phyloP scores from a whole-genome alignment of 176 grass and related monocot species.

The Zea luxurians region DNA sequence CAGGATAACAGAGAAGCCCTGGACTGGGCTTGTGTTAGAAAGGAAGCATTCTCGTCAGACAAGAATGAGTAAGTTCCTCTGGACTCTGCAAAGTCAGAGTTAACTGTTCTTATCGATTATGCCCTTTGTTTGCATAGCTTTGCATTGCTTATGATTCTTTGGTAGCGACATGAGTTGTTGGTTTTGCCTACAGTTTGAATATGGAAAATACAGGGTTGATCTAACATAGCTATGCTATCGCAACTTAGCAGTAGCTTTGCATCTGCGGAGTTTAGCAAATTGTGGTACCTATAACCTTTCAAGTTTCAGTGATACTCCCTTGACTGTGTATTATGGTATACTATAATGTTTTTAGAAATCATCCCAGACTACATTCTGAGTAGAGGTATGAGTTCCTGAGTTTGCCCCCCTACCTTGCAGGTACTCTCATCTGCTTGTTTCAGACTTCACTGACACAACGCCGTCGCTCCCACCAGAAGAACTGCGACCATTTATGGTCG shows the following conservation, averaged over 20 bases:
- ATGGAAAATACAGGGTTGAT: slow-evolving; percentile 12
- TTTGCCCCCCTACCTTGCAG: slow-evolving; percentile 47
- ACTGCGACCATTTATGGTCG: slow-evolving; percentile 81
- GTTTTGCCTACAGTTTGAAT: neutral
- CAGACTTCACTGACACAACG: slow-evolving; percentile 88
- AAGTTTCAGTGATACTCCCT: neutral
- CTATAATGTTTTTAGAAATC: slow-evolving; percentile 13
- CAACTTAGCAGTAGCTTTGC: slow-evolving; percentile 19
- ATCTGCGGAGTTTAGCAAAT: slow-evolving; percentile 15
- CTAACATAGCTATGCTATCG: neutral
- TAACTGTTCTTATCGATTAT: slow-evolving; percentile 11
- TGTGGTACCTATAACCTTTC: neutral
- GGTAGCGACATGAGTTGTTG: neutral
- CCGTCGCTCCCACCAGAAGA: slow-evolving; percentile 89
- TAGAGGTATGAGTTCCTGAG: slow-evolving; percentile 31
- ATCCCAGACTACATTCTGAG: neutral
- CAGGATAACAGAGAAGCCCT: slow-evolving; percentile 70
- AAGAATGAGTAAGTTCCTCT: slow-evolving; percentile 89
- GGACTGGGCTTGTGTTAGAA: slow-evolving; percentile 86
- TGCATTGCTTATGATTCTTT: neutral
- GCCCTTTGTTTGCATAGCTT: neutral
- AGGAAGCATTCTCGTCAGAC: slow-evolving; percentile 80
- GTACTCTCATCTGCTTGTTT: slow-evolving; percentile 94
- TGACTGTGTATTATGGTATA: neutral
- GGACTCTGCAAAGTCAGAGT: neutral